These are phyloP conservation scores for Agrocybe chaxingu DNA, from an alignment of 768 basidiomycete species.

Conservation along the genomic window DNA sequence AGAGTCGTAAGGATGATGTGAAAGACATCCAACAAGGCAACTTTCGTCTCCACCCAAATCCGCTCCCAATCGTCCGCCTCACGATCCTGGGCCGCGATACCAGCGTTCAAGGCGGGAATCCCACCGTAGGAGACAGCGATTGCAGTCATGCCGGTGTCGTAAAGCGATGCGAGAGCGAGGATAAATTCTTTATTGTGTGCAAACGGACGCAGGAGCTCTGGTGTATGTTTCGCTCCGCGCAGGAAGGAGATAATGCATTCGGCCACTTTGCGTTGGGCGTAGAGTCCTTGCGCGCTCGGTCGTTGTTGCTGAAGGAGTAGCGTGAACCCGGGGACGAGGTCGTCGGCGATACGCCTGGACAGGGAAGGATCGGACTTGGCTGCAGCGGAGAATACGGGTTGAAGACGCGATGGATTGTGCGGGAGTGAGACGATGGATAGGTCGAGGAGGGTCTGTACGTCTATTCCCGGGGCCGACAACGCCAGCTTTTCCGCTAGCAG, in stretches of 20 bases:
- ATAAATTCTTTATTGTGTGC: constrained; percentile 49
- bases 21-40: constrained; percentile 66
- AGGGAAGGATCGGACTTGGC: constrained; percentile 30
- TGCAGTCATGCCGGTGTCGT: constrained; percentile 53
- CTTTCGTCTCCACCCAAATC: constrained; percentile 72
- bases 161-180: constrained; percentile 53
- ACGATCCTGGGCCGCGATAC: constrained; percentile 20
- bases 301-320: constrained; percentile 38
- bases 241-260: constrained; percentile 56
- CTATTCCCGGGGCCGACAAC: constrained; percentile 30
- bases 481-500: constrained; percentile 56
- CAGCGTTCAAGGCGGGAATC: constrained; percentile 27
- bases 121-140: constrained; percentile 65
- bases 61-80: constrained; percentile 64
- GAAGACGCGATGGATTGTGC: constrained; percentile 40
- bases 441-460: constrained; percentile 57
- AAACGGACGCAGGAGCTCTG: constrained; percentile 49
- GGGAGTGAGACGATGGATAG: constrained; percentile 56
- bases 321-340: constrained; percentile 58
- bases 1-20: constrained; percentile 54
- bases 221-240: constrained; percentile 39
- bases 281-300: constrained; percentile 47
- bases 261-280: constrained; percentile 61
- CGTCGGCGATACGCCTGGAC: constrained; percentile 29
- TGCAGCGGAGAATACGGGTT: constrained; percentile 40